Percentiles rank a stretch among this genome's conserved stretches.
These are phyloP conservation scores for Diversispora epigaea DNA, from an alignment of 192 early-diverging fungal species.

Conservation along the genomic window DNA sequence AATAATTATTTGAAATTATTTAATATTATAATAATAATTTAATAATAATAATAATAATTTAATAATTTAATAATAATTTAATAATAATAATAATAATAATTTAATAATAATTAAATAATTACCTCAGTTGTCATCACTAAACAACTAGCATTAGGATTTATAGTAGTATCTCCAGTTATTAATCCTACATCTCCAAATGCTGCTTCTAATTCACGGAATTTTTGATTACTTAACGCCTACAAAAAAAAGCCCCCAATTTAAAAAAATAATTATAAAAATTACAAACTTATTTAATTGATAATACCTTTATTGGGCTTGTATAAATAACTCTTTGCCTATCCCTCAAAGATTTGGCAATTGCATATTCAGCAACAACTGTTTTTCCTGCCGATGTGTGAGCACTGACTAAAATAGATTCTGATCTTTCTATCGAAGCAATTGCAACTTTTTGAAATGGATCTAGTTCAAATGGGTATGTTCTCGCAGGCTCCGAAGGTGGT, in stretches of 20 bases:
- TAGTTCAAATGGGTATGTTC: constrained; percentile 84
- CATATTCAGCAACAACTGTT: constrained; percentile 98
- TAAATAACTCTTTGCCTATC: constrained; percentile 95
- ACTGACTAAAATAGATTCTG: constrained; percentile 91
- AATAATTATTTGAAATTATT: background rate
- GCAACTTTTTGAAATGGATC: constrained; percentile 96
- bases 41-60: background rate
- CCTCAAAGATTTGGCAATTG: constrained; percentile 84
- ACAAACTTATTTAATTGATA: background rate
- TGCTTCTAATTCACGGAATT: constrained; percentile 91
- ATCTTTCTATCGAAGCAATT: constrained; percentile 82
- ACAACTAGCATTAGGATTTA: constrained; percentile 89
- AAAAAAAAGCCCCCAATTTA: background rate
- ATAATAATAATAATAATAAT: background rate
- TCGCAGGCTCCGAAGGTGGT: constrained; percentile 73
- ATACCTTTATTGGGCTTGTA: constrained; percentile 93
- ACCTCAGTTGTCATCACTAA: constrained; percentile 94
- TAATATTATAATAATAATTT: too few relatives aligned
- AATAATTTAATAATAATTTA: too few relatives aligned
- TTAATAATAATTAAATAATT: background rate
- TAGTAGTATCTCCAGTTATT: constrained; percentile 98
- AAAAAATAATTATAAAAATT: background rate
- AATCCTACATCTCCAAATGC: constrained; percentile 99
- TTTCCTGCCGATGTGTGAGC: constrained; percentile 98
- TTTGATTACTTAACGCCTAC: constrained; percentile 94